Evolutionary conservation across 345 rosid species (phyloP), one percentile per base, ranked within the genome.

Genomic region (Ceriops zippeliana): DNA sequence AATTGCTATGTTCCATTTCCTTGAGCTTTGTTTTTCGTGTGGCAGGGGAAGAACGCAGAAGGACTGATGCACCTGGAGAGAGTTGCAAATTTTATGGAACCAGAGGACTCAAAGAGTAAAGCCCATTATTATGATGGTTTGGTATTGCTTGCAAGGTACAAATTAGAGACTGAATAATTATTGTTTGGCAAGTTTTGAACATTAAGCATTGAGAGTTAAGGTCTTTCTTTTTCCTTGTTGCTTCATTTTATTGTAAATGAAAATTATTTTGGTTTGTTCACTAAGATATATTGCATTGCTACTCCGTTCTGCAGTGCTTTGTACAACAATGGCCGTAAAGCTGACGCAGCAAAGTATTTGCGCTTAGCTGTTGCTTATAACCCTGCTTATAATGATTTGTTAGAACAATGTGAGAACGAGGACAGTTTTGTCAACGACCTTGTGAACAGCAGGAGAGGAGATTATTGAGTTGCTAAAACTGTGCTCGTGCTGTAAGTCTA

Each of bases 61-160:
- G 97, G 89, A 21, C 66, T 91, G n/a, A 59, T 66, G 49, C 95
- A 93, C 73, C 84, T 91, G 58, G 89, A 89, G 78, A 86, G 96
- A 83, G 77, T 91, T 63, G 88, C 83, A 38, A 70, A 58, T 68
- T 68, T 89, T 75, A 63, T 82, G 66, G 97, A 93, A 75, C 96
- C 96, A 1, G 79, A 83, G 6, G 90, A 93, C 65, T 88, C 91
- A 6, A 80, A 76, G 73, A 80, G 81, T 85, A 89, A 89, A 81
- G 88, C 82, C 34, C 87, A 83, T 77, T 93, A 93, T 76, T 88
- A 77, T 5, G 90, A 86, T 16, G 91, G 90, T 68, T 73, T 91
- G 79, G 80, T 91, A 52, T 67, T 86, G 67, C 85, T 88, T 35
- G 80, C 96, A 47, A 81, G 93, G 98, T 93, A 77, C 4, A 53